Evolutionary conservation across 2,329 filamentous ascomycete genomes (phyloP).

Genomic region (Huntiella omanensis): DNA sequence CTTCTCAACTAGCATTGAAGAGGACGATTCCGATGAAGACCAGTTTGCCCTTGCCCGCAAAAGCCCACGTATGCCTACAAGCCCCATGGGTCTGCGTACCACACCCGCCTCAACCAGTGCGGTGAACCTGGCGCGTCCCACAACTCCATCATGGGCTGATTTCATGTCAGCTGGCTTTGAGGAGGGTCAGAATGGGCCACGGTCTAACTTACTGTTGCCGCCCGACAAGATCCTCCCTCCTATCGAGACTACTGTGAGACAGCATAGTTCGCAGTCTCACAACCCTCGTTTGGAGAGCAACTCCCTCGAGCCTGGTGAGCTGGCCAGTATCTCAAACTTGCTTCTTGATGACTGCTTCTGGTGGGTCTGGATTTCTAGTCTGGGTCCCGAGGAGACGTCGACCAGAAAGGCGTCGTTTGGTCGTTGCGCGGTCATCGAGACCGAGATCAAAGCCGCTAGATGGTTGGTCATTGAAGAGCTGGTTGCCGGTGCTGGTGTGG

Average conservation of each 20-base stretch:
- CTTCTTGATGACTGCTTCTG: constrained; percentile 92
- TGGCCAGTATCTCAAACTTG: constrained; percentile 75
- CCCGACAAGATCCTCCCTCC: constrained; percentile 83
- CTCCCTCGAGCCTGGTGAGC: constrained; percentile 70
- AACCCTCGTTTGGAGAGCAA: constrained; percentile 51
- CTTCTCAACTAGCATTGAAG: constrained; percentile 59
- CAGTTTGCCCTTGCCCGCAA: constrained; percentile 24
- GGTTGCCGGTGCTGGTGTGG: constrained; percentile 76
- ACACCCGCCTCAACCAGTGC: constrained; percentile 48
- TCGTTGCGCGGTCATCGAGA: constrained; percentile 81
- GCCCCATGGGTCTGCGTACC: constrained; percentile 32
- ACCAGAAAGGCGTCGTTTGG: constrained; percentile 85
- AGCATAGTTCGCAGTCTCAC: constrained; percentile 76
- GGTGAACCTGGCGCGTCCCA: constrained; percentile 53
- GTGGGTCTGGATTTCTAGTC: constrained; percentile 99
- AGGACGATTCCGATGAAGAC: constrained; percentile 44
- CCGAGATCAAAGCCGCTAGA: constrained; percentile 56
- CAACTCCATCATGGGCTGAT: constrained; percentile 94
- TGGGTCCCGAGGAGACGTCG: constrained; percentile 74
- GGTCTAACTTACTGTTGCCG: constrained; percentile 52
- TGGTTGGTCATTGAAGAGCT: constrained; percentile 97
- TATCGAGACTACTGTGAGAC: constrained; percentile 51
- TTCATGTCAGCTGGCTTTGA: constrained; percentile 93
- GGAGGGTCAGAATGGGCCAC: constrained; percentile 39
- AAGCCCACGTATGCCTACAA: constrained; percentile 13